A percentile compares a stretch with the other conserved stretches of the same genome.
Evolutionary conservation across 2,329 filamentous ascomycete genomes (phyloP).

Genomic region (Fusarium buharicum): DNA sequence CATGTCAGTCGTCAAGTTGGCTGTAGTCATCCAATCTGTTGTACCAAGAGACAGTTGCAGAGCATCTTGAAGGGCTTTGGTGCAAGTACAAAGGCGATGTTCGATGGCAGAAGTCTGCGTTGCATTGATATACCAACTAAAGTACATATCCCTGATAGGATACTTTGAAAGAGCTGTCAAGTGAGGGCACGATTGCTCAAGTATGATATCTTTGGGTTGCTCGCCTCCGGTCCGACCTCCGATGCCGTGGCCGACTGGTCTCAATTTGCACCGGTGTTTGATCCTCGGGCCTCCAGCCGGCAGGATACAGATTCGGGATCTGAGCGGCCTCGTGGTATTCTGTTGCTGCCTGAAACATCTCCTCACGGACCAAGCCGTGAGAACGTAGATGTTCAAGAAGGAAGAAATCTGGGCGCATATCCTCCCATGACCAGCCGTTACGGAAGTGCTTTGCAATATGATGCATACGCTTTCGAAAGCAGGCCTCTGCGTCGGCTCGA

Average conservation of each 20-base stretch:
- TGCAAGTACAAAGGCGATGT: not conserved
- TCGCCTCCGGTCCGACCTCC: constrained; percentile 1
- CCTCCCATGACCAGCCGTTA: constrained; percentile 31
- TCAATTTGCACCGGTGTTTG: constrained; percentile 8
- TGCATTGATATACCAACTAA: not conserved
- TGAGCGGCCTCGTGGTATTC: constrained; percentile 38
- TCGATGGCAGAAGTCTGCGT: not conserved
- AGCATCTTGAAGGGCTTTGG: not conserved
- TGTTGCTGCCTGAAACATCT: constrained; percentile 37
- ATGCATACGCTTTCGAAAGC: constrained; percentile 57
- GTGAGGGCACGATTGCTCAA: not conserved
- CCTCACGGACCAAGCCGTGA: constrained; percentile 44
- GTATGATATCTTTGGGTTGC: constrained; percentile 11
- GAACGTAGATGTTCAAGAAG: constrained; percentile 53
- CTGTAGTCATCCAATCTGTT: not conserved
- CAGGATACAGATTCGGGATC: constrained; percentile 20
- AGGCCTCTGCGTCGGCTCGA: constrained; percentile 18
- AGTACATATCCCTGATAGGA: not conserved
- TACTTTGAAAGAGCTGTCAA: not conserved
- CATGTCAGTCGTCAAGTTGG: not conserved
- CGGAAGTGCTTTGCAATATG: constrained; percentile 62
- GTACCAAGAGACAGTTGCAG: not conserved
- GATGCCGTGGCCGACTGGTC: constrained; percentile 8
- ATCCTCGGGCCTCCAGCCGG: constrained; percentile 25
- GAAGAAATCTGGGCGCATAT: constrained; percentile 53